phyloP scores from a whole-genome alignment of 1,284 basidiomycete species.

The Ustilago vetiveriae region DNA sequence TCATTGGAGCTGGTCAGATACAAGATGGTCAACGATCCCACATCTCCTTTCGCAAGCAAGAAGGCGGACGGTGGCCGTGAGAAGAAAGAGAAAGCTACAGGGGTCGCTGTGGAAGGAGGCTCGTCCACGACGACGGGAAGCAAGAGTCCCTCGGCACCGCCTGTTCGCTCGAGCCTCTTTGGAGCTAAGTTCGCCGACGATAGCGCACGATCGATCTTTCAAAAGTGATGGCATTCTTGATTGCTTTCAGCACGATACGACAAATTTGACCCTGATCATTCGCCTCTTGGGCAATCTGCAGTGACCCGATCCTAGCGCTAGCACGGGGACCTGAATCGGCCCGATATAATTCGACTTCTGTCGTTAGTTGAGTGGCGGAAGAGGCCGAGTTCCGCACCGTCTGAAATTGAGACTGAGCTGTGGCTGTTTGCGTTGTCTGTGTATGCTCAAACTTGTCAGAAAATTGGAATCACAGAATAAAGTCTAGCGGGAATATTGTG shows the following conservation, averaged over 20 bases:
- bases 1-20: conserved; percentile 54
- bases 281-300: too few relatives aligned
- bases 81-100: conserved; percentile 14
- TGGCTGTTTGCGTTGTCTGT: too few relatives aligned
- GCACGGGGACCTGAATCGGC: too few relatives aligned
- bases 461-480: conserved; percentile 1
- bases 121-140: not conserved
- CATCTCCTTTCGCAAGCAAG: conserved; percentile 26
- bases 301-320: not conserved
- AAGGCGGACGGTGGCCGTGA: not conserved
- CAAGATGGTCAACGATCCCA: conserved; percentile 46
- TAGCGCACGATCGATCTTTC: conserved; percentile 42
- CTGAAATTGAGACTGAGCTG: too few relatives aligned
- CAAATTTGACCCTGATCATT: too few relatives aligned
- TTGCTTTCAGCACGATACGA: too few relatives aligned
- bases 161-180: conserved; percentile 33
- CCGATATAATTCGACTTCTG: too few relatives aligned
- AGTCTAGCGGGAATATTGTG: conserved; percentile 20
- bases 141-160: not conserved
- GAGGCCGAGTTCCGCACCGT: too few relatives aligned
- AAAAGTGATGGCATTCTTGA: conserved; percentile 5
- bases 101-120: conserved; percentile 14
- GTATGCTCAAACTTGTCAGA: too few relatives aligned
- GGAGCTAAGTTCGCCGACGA: conserved; percentile 32
- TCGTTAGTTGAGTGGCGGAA: not conserved